Conservation (phyloP, 2,329 filamentous ascomycete genomes). For the Fusarium nisikadoi region DNA sequence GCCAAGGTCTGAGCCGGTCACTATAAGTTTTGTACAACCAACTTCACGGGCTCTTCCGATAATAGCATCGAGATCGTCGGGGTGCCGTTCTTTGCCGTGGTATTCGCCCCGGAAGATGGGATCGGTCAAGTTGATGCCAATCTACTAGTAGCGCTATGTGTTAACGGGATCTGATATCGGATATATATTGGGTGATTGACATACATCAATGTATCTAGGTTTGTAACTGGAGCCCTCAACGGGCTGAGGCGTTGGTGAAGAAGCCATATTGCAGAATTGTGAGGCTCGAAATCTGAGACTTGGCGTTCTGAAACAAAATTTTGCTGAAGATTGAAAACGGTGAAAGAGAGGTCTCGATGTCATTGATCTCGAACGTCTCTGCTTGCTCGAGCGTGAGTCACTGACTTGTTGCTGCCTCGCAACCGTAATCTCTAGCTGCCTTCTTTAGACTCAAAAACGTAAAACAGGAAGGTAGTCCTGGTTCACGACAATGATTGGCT, state of each 20-base stretch:
- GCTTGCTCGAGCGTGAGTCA: conserved; percentile 24
- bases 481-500: conserved; percentile 34
- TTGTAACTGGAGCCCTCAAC: conserved; percentile 40
- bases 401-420: conserved; percentile 23
- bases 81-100: conserved; percentile 80
- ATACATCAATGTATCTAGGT: conserved; percentile 72
- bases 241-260: conserved; percentile 35
- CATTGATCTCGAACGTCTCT: conserved; percentile 30
- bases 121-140: conserved; percentile 96
- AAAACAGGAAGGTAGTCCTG: background rate
- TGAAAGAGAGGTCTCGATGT: conserved; percentile 34
- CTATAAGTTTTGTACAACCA: conserved; percentile 89
- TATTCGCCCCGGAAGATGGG: conserved; percentile 88
- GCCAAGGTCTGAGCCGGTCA: conserved; percentile 88
- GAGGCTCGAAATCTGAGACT: conserved; percentile 7
- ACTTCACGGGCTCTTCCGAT: conserved; percentile 80
- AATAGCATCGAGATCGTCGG: conserved; percentile 79
- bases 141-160: conserved; percentile 55
- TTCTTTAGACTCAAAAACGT: background rate
- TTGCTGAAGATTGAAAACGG: conserved; percentile 17
- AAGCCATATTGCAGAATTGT: conserved; percentile 44
- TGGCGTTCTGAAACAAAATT: conserved; percentile 4
- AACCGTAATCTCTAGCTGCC: conserved; percentile 17
- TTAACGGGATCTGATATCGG: conserved; percentile 26
- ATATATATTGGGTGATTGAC: conserved; percentile 33